Base-by-base conservation (phyloP, 352 stramenopile species). In the Saprolegnia parasitica region DNA sequence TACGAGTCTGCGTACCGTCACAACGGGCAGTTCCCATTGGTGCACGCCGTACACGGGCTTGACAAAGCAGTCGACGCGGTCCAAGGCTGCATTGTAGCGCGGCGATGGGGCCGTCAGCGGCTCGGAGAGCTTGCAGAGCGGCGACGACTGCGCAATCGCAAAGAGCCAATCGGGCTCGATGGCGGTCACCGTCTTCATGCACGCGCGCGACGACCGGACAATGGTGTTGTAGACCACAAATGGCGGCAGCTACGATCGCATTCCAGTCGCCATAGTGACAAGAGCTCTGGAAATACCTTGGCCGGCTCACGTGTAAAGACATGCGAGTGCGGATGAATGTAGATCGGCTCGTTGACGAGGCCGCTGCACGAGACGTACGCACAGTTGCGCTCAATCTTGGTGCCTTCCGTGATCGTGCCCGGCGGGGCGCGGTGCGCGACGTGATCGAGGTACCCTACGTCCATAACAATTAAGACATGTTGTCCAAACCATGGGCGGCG, bases 161-260 rank as follows among this genome's bases (percentile, higher is more conserved):
- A 81, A 78, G 20, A 99, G 87, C 97, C 97, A 99, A 73, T 97
- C 85, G 6, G 95, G 91, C 68, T 99, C 97, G 16, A 99, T 93
- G 1, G 96, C 93, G 10, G 97, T 99, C 26, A 99, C 96, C 71
- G 89, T 98, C 71, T 94, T 97, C 93, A 99, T 98, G 81, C 98
- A 98, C 60, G 84, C 83, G 64, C 83, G 81, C 18, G 78, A 84
- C 4, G 86, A 89, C 46, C 84, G 84, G 78, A 86, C 83, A 65
- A 94, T 86, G 70, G 86, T 76, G 55, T 90, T 81, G 68, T 90
- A 94, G 37, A 92, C 84, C 8, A 93, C 83, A 70, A 88, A 93
- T 50, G 68, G 40, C 15, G 86, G 83, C 49, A 94, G 68, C 62
- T 67, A 67, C 18, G 11, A 39, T 49, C 20, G 11, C 56, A 35